Percentiles rank a stretch among this genome's conserved stretches.
Evolutionary conservation across 805 yeast species (phyloP).

Genomic region (Hanseniaspora meyeri): DNA sequence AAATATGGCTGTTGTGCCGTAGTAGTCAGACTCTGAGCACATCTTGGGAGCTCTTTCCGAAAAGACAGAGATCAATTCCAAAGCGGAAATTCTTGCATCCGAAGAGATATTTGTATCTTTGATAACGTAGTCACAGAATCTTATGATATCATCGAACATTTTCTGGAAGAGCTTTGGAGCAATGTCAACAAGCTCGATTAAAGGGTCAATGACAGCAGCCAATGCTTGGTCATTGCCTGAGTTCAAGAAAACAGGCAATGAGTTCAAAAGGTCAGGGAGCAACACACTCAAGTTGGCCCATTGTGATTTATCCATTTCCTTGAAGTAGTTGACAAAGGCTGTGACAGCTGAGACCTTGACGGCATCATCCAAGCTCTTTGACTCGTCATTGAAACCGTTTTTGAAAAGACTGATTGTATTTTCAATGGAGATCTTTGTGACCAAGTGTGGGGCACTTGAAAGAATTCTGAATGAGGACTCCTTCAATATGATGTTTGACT

Average conservation of each 20-base stretch:
- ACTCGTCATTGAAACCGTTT: slow-evolving; percentile 63
- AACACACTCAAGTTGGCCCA: slow-evolving; percentile 72
- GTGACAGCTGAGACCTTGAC: slow-evolving; percentile 86
- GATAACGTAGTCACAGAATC: slow-evolving; percentile 72
- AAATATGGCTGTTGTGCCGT: slow-evolving; percentile 59
- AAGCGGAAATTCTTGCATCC: slow-evolving; percentile 67
- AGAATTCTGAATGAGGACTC: slow-evolving; percentile 87
- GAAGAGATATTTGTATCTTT: slow-evolving; percentile 72
- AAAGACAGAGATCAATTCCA: slow-evolving; percentile 81
- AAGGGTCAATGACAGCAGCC: slow-evolving; percentile 74
- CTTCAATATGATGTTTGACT: slow-evolving; percentile 46
- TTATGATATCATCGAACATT: slow-evolving; percentile 78
- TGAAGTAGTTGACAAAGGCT: slow-evolving; percentile 84
- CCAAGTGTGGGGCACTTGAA: slow-evolving; percentile 67
- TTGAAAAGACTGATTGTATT: slow-evolving; percentile 59
- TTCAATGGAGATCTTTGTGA: slow-evolving; percentile 45
- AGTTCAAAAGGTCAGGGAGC: slow-evolving; percentile 71
- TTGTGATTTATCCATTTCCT: slow-evolving; percentile 59
- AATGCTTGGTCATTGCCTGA: slow-evolving; percentile 70
- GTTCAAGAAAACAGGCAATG: slow-evolving; percentile 71
- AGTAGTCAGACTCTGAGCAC: slow-evolving; percentile 72
- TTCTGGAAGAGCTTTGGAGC: slow-evolving; percentile 92
- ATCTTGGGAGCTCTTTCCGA: slow-evolving; percentile 88
- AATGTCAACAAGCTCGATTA: slow-evolving; percentile 79
- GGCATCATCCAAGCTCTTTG: slow-evolving; percentile 39